These are phyloP conservation scores for Picochlorum costavermella DNA, from an alignment of 139 green algal genomes.

Conservation along the genomic window DNA sequence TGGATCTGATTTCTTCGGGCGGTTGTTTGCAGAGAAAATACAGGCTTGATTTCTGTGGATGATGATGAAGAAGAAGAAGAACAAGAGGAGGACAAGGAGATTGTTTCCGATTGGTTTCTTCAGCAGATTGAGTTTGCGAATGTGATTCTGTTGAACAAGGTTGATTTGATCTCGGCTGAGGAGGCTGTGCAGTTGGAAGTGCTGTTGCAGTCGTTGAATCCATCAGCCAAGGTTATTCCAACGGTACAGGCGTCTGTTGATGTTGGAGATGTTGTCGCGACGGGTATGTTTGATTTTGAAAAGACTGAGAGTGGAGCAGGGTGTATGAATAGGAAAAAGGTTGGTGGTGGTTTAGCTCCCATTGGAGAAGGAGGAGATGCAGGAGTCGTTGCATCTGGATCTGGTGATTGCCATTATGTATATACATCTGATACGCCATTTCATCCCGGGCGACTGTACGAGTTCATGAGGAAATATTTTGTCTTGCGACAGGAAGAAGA, in stretches of 20 bases:
- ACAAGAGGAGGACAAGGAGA: conserved; percentile 36
- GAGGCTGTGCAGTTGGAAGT: conserved; percentile 6
- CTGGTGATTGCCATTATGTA: conserved; percentile 60
- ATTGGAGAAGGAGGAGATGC: conserved; percentile 38
- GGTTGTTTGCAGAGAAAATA: too few species aligned
- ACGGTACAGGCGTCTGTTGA: conserved; percentile 2
- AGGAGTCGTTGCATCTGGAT: conserved; percentile 32
- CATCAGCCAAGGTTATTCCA: conserved; percentile 33
- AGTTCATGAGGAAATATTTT: conserved; percentile 37
- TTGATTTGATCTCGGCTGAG: conserved; percentile 25
- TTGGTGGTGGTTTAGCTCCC: conserved; percentile 44
- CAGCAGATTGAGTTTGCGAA: conserved; percentile 49
- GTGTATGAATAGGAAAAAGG: conserved; percentile 12
- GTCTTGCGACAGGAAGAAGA: conserved; percentile 21
- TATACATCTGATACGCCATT: conserved; percentile 60
- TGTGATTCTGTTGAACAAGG: conserved; percentile 74
- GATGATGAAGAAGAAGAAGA: conserved; percentile 16
- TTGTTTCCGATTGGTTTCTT: conserved; percentile 57
- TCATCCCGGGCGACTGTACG: conserved; percentile 62
- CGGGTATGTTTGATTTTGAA: conserved; percentile 58
- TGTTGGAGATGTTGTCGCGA: conserved; percentile 35
- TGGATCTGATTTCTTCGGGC: too few species aligned
- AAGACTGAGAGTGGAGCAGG: conserved; percentile 41
- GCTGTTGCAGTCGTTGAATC: conserved; percentile 46
- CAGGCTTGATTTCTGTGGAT: not conserved